Base-by-base conservation (phyloP, 768 basidiomycete genomes). In the Exidia glandulosa region DNA sequence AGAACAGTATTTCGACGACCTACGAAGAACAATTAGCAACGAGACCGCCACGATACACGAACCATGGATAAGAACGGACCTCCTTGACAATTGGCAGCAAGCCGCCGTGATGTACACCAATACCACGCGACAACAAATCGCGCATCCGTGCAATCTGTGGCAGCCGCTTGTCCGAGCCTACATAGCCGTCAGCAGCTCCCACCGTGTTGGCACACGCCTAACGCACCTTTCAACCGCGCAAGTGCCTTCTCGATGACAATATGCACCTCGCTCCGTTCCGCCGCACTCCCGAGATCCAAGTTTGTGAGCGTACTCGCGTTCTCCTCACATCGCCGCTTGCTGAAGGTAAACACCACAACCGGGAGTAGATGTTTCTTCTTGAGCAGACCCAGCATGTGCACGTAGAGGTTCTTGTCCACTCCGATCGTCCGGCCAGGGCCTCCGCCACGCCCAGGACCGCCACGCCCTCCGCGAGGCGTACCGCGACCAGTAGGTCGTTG, bases 31-130 rank as follows among this genome's bases (percentile, higher is more conserved):
- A 59, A 93, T 7, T 13, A 37, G n/a, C n/a, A n/a, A n/a, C n/a
- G n/a, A n/a, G 36, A 9, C 36, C 19, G 36, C 10, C 10, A 10
- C 2, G 45, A 58, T 45, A 36, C 19, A 37, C 29, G 32, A 45
- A 59, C 14, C 27, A 32, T 30, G 2, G 19, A 47, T 50, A n/a
- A n/a, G 33, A 3, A 64, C 77, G 31, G 55, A 91, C 94, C 78
- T 95, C 96, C 78, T 99, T 99, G 59, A 99, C 91, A 33, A 99
- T 87, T 4, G 96, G 96, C 9, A 99, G 74, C 16, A 99, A 78
- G 2, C 96, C 96, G 48, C 96, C 96, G 66, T 99, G 96, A 71
- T 99, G 96, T 2, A 99, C 89, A 4, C 94, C 96, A 58, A 99
- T 95, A 37, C 96, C 96, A 56, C 96, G 84, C 36, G 85, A 84